A percentile compares a stretch with the other conserved stretches of the same genome.
Evolutionary conservation across 371 early-diverging fungal genomes (phyloP).

Genomic region (Syncephalastrum contaminatum): DNA sequence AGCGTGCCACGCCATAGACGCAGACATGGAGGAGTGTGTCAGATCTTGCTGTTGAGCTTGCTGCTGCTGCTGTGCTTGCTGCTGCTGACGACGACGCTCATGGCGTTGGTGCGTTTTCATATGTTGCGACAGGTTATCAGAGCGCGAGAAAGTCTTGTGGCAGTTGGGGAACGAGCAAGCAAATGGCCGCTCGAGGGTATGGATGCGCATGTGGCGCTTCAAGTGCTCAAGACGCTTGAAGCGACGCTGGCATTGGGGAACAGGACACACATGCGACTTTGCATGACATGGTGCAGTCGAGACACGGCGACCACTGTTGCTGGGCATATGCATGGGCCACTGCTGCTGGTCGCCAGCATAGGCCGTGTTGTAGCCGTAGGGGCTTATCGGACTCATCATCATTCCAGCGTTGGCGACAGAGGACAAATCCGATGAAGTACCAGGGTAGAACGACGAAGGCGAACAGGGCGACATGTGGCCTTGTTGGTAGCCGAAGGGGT

Average conservation of each 20-base stretch:
- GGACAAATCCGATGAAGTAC: too few relatives aligned
- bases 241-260: conserved; percentile 53
- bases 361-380: conserved; percentile 2
- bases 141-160: conserved; percentile 77
- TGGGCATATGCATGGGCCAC: background rate
- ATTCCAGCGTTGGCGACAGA: too few relatives aligned
- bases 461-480: too few relatives aligned
- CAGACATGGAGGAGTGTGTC: background rate
- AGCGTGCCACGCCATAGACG: background rate
- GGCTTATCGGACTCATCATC: too few relatives aligned
- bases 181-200: conserved; percentile 80
- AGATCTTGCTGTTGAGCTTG: conserved; percentile 15
- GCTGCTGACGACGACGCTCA: conserved; percentile 32
- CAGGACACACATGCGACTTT: conserved; percentile 50
- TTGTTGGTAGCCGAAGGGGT: too few relatives aligned
- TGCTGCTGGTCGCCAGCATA: background rate
- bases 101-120: conserved; percentile 58
- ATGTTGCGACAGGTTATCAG: conserved; percentile 71
- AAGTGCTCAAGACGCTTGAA: conserved; percentile 88
- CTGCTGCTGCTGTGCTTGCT: conserved; percentile 24
- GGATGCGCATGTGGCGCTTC: conserved; percentile 87
- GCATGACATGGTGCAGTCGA: conserved; percentile 13
- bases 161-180: conserved; percentile 69
- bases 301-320: background rate
- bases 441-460: too few relatives aligned